These are phyloP conservation scores for Telopea speciosissima DNA, from an alignment of 177 flowering plant species.

Conservation along the genomic window DNA sequence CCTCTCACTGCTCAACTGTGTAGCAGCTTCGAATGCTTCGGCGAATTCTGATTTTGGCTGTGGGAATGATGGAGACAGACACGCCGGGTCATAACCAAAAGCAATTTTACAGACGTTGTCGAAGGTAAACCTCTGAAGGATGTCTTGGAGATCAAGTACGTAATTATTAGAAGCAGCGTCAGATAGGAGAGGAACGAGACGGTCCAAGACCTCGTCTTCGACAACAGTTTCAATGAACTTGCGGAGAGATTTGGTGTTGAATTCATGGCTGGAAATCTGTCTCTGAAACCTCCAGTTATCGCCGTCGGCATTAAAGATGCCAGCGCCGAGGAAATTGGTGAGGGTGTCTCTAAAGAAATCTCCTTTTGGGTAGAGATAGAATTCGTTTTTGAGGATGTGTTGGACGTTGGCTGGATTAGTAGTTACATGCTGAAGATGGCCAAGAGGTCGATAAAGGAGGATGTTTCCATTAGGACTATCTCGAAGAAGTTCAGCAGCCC, in stretches of 20 bases:
- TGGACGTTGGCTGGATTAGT: constrained; percentile 3
- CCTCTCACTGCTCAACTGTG: neutral
- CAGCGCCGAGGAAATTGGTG: constrained; percentile 1
- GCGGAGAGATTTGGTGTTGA: neutral
- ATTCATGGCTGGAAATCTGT: constrained; percentile 8
- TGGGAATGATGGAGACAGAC: constrained; percentile 29
- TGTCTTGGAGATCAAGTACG: constrained; percentile 52
- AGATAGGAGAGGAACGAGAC: constrained; percentile 6
- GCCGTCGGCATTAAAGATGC: neutral
- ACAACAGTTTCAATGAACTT: constrained; percentile 4
- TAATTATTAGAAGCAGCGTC: neutral
- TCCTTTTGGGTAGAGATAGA: constrained; percentile 3
- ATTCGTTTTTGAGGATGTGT: neutral
- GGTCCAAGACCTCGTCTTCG: constrained; percentile 3
- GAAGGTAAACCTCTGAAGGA: constrained; percentile 55
- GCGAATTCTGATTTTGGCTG: neutral
- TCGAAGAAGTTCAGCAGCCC: neutral
- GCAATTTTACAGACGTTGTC: constrained; percentile 54
- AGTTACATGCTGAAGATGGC: neutral
- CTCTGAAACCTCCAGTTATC: constrained; percentile 1
- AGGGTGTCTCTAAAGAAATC: neutral
- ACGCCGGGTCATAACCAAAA: constrained; percentile 57
- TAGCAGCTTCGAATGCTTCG: neutral
- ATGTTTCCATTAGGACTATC: neutral
- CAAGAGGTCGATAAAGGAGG: neutral